These are phyloP conservation scores for Aegilops tauschii DNA, from an alignment of 176 grass and related monocot species.

Conservation along the genomic window DNA sequence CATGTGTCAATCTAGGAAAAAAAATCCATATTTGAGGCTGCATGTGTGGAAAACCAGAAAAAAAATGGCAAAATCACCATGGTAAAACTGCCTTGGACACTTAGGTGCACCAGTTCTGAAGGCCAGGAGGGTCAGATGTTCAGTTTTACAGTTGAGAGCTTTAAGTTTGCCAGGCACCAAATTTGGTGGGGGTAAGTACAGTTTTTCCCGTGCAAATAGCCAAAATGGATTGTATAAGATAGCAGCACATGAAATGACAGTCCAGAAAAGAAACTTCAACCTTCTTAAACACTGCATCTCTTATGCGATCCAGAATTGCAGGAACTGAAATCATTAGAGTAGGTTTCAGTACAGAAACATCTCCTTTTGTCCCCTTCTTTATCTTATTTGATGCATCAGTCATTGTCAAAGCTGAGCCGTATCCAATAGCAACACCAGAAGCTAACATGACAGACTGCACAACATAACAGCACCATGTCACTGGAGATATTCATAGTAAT, in stretches of 20 bases:
- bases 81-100: background rate
- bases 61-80: background rate
- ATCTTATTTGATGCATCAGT: conserved; percentile 95
- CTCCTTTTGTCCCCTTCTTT: conserved; percentile 89
- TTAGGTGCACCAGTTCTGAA: background rate
- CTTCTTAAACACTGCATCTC: conserved; percentile 85
- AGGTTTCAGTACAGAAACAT: conserved; percentile 73
- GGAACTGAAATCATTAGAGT: conserved; percentile 85
- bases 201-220: background rate
- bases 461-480: conserved; percentile 26
- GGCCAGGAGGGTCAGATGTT: background rate
- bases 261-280: conserved; percentile 40
- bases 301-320: conserved; percentile 83
- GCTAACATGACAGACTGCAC: conserved; percentile 80
- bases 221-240: conserved; percentile 11
- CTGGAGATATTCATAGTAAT: background rate
- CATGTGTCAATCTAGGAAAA: background rate
- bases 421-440: conserved; percentile 73
- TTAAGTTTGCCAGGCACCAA: background rate
- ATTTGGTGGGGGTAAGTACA: background rate
- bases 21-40: background rate
- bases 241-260: background rate
- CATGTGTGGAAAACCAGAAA: background rate
- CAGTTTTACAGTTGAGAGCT: background rate
- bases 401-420: conserved; percentile 74